Base-by-base conservation (phyloP, 2,329 filamentous ascomycete species). In the Didymellaceae sp. region DNA sequence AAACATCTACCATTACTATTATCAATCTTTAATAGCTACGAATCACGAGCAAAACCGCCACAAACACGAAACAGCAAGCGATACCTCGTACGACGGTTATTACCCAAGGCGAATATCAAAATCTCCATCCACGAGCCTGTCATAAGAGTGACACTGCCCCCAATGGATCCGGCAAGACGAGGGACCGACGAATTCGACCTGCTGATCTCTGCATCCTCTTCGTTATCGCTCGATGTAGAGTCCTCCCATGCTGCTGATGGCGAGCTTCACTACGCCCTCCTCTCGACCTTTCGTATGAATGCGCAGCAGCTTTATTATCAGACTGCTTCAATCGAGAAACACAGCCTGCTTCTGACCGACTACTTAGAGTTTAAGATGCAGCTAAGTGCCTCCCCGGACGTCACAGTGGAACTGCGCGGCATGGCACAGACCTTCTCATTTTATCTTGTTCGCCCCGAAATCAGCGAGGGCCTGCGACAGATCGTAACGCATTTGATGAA, bases 61-160 rank as follows among this genome's bases (percentile, higher is more conserved):
- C 62, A 62, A 28, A 46, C 55, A 13, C 60, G 55, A n/a, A 62
- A 66, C 30, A 66, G 62, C 45, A 91, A 66, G 45, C 67, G 70
- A 60, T 81, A 85, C 45, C 77, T 99, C 25, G 88, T 99, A 22
- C 96, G 93, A 11, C 86, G 90, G n/a, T 82, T 97, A 3, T 79
- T 99, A 7, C 94, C 94, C 1, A 97, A 97, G 75, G 89, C 93
- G 0, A 96, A 84, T 65, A 88, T 97, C 72, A 99, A 97, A 68
- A 86, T 97, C 31, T 97, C 94, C 0, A 89, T 99, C 75, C 94
- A 99, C 66, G 94, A 99, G 70, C 94, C 94, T 1, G 95, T 99
- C 13, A 72, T 97, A 56, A 86, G 95, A 61, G 92, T 99, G 57
- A 86, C 92, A 6, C 78, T 99, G 4, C 92, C 92, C 5, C 87